A percentile compares a stretch with the other conserved stretches of the same genome.
Evolutionary conservation across 2,329 filamentous ascomycete species (phyloP).

Genomic region (Taxawa tesnikishii): DNA sequence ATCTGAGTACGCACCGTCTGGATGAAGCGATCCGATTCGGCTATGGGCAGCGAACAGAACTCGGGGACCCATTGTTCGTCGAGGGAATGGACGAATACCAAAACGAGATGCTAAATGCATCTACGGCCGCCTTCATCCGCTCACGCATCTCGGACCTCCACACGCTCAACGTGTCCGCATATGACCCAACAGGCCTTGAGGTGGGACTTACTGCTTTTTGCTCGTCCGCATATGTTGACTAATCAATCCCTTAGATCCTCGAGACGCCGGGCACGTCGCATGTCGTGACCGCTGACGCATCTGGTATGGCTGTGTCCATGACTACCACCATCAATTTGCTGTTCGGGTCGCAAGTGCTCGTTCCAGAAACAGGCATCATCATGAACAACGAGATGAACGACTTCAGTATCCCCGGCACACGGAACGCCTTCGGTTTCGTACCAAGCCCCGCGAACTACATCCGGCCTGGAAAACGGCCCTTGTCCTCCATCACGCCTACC

Average conservation of each 20-base stretch:
- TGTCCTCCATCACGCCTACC: constrained; percentile 71
- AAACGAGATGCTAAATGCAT: constrained; percentile 50
- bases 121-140: constrained; percentile 48
- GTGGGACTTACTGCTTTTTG: too few species aligned
- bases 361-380: constrained; percentile 72
- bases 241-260: too few species aligned
- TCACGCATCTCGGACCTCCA: constrained; percentile 56
- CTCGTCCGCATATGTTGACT: too few species aligned
- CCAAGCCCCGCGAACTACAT: constrained; percentile 75
- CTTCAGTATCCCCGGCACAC: constrained; percentile 69
- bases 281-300: constrained; percentile 56
- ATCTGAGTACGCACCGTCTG: constrained; percentile 68
- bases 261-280: constrained; percentile 66
- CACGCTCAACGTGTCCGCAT: constrained; percentile 61
- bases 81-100: constrained; percentile 52
- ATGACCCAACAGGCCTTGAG: constrained; percentile 57
- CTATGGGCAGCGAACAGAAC: constrained; percentile 61
- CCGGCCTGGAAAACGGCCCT: constrained; percentile 64
- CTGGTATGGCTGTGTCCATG: constrained; percentile 64
- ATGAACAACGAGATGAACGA: constrained; percentile 53
- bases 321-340: constrained; percentile 83
- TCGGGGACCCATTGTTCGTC: constrained; percentile 75
- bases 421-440: constrained; percentile 75
- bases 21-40: constrained; percentile 84
- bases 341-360: constrained; percentile 69